A percentile compares a stretch with the other conserved stretches of the same genome.
These are phyloP conservation scores for Colletotrichum agaves DNA, from an alignment of 2,329 filamentous ascomycete species.

Conservation along the genomic window DNA sequence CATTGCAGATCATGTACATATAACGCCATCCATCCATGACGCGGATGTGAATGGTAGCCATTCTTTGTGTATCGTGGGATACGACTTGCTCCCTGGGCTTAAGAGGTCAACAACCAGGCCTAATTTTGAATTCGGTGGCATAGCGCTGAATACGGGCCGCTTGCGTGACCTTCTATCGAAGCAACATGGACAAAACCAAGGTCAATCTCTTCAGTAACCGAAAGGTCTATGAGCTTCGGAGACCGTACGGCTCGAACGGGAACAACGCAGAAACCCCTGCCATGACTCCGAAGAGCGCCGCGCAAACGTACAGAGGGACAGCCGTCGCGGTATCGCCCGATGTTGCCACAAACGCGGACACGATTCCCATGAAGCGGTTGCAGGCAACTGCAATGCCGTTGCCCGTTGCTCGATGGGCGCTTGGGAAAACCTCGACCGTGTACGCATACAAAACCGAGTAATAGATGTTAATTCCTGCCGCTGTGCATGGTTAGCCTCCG, in stretches of 20 bases:
- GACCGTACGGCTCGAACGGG: constrained; percentile 75
- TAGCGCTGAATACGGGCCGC: too few relatives aligned
- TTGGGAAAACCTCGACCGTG: constrained; percentile 71
- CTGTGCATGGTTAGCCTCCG: background rate
- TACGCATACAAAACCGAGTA: constrained; percentile 76
- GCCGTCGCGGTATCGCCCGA: constrained; percentile 68
- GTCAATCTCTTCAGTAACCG: too few relatives aligned
- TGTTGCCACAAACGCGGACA: constrained; percentile 75
- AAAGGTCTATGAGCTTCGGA: constrained; percentile 54
- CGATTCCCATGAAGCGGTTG: constrained; percentile 79
- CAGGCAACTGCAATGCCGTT: constrained; percentile 78
- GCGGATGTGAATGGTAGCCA: too few relatives aligned
- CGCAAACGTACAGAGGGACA: constrained; percentile 76
- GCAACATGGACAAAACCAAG: too few relatives aligned
- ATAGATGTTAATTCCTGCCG: constrained; percentile 72
- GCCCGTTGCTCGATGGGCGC: constrained; percentile 77
- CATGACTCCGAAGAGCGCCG: constrained; percentile 71
- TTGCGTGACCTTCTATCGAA: too few relatives aligned
- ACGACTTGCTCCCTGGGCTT: too few relatives aligned
- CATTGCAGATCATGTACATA: too few relatives aligned
- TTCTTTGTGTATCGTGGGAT: too few relatives aligned
- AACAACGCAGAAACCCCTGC: constrained; percentile 67
- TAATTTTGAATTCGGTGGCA: too few relatives aligned
- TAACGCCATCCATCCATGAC: too few relatives aligned
- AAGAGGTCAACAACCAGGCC: too few relatives aligned